Evolutionary conservation across 2,329 filamentous ascomycete genomes (phyloP), one percentile per base, ranked within the genome.

Genomic region (Cercospora sp.): DNA sequence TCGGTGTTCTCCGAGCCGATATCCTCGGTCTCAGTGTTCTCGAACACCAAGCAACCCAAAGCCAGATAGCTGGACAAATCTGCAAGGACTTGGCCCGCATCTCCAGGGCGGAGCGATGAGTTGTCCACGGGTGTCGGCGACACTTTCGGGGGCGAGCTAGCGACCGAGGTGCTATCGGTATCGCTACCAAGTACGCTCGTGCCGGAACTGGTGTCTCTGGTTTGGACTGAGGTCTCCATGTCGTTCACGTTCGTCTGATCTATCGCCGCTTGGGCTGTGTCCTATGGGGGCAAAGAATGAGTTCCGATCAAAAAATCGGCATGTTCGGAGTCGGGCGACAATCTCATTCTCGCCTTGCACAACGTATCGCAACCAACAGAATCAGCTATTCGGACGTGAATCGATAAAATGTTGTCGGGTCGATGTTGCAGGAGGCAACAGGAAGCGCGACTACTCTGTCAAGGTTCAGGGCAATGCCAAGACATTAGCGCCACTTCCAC

Each of bases 31-130:
- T 5, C 23, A 9, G 3, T 48, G 16, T 70, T 67, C 63, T 73
- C 68, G 18, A 71, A 65, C 7, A 53, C 40, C 1, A 76, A 51
- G 55, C 73, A 74, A n/a, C 75, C 75, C 6, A 76, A 61, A 2
- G 75, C 63, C 2, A 76, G 10, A 55, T 73, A 76, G 40, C 75
- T 74, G 9, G 65, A 42, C 16, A 75, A 58, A 31, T 75, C 53
- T 1, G 68, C 63, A 1, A 72, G 28, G 26, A 65, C 36, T 13
- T 63, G 31, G 58, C 12, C 9, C n/a, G 60, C 51, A 7, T 36
- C 45, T 42, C 30, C 51, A 7, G 42, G 28, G n/a, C 60, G 26
- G 18, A 55, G 60, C 6, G 55, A 31, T 28, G 45, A 16, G 13
- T n/a, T 30, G 51, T 16, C 4, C 53, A n/a, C 18, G 16, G 30